Evolutionary conservation across 805 yeast genomes (phyloP).

Genomic region (Dipodascopsis tothii): DNA sequence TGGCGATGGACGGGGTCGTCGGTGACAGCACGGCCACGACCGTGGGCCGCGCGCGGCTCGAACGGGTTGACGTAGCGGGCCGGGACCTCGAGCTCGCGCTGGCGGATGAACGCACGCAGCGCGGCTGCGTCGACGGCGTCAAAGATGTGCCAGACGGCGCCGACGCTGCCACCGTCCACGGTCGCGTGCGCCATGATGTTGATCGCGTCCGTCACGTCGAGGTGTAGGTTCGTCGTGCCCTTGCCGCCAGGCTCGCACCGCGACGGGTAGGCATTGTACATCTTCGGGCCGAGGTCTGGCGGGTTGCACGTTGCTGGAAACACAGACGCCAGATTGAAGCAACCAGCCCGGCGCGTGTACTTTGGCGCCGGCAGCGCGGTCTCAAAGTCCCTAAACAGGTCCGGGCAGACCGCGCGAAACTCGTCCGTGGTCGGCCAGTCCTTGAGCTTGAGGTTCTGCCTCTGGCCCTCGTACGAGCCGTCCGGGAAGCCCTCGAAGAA

Average conservation of each 20-base stretch:
- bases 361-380: conserved; percentile 14
- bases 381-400: conserved; percentile 17
- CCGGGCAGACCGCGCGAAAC: conserved; percentile 16
- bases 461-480: conserved; percentile 2
- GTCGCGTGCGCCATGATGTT: conserved; percentile 15
- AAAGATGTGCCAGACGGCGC: conserved; percentile 21
- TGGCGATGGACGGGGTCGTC: conserved; percentile 22
- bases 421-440: conserved; percentile 18
- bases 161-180: conserved; percentile 6
- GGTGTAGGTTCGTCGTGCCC: conserved; percentile 15
- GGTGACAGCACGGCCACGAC: neutral
- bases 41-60: neutral
- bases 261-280: conserved; percentile 17
- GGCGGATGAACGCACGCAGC: conserved; percentile 12
- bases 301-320: conserved; percentile 15
- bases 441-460: conserved; percentile 9
- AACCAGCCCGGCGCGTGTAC: conserved; percentile 17
- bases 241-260: conserved; percentile 8
- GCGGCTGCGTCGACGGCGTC: conserved; percentile 14
- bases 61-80: conserved; percentile 11
- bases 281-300: conserved; percentile 21
- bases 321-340: conserved; percentile 15
- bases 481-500: conserved; percentile 11
- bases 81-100: conserved; percentile 18
- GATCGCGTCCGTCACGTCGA: conserved; percentile 20